These are phyloP conservation scores for Neospora caninum DNA, from an alignment of 169 alveolate genomes.

Conservation along the genomic window DNA sequence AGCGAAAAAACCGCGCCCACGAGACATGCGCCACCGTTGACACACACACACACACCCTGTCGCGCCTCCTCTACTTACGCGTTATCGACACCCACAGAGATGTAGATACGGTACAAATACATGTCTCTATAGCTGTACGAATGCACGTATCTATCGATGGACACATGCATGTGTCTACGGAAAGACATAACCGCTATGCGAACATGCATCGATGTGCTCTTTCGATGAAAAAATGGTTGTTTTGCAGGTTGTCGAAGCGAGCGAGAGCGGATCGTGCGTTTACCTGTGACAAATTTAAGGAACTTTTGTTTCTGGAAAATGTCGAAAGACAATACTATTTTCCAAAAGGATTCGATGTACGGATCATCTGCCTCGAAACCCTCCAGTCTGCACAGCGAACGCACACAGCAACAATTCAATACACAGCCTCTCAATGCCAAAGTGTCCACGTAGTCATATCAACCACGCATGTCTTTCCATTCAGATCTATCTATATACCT, in stretches of 20 bases:
- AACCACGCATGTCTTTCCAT: too few relatives aligned
- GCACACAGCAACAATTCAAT: neutral
- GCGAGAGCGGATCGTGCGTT: neutral
- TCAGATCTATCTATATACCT: too few relatives aligned
- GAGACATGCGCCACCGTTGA: too few relatives aligned
- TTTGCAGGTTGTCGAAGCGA: too few relatives aligned
- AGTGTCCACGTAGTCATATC: too few relatives aligned
- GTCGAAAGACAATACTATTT: conserved; percentile 67
- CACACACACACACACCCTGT: neutral
- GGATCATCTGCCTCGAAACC: conserved; percentile 77
- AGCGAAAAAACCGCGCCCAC: neutral
- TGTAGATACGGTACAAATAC: too few relatives aligned
- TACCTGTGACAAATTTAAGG: conserved; percentile 50
- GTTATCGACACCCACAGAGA: neutral
- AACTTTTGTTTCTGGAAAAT: conserved; percentile 29
- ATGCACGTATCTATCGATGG: neutral
- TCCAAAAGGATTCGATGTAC: conserved; percentile 81
- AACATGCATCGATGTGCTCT: too few relatives aligned
- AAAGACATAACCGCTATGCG: too few relatives aligned
- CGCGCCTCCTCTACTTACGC: too few relatives aligned
- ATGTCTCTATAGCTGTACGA: neutral
- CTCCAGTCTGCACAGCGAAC: conserved; percentile 55
- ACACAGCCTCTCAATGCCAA: neutral
- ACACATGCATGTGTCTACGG: neutral
- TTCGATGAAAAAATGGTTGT: too few relatives aligned